A percentile compares a stretch with the other conserved stretches of the same genome.
Evolutionary conservation across 148 eudicot species (phyloP).

Genomic region (Rhododendron kiyosumense): DNA sequence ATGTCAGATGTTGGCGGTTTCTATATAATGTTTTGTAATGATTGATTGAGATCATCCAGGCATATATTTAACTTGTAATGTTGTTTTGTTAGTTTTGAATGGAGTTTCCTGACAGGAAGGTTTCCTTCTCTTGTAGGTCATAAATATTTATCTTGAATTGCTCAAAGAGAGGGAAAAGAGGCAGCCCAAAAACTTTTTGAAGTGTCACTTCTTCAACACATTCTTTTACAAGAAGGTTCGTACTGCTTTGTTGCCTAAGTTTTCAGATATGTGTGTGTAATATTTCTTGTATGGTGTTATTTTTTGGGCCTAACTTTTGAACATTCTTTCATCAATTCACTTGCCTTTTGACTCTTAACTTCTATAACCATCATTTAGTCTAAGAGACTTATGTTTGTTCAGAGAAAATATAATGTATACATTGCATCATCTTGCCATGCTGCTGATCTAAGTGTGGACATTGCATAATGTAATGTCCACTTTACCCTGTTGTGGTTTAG

Average conservation of each 20-base stretch:
- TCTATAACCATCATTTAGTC: not conserved
- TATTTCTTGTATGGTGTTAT: not conserved
- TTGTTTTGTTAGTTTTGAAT: not conserved
- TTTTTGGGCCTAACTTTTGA: not conserved
- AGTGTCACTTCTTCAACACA: constrained; percentile 94
- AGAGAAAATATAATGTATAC: not conserved
- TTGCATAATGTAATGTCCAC: not conserved
- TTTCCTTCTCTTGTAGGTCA: constrained; percentile 53
- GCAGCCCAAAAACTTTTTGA: constrained; percentile 76
- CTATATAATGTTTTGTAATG: not conserved
- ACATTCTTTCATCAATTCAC: not conserved
- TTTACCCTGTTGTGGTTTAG: not conserved
- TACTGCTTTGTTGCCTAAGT: constrained; percentile 7
- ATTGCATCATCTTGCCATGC: not conserved
- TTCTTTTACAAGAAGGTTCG: constrained; percentile 97
- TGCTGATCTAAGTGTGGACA: not conserved
- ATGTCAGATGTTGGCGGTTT: not conserved
- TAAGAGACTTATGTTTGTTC: not conserved
- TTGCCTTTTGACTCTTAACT: not conserved
- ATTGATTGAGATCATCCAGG: not conserved
- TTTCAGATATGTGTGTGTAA: not conserved
- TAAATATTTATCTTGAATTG: constrained; percentile 77
- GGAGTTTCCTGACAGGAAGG: constrained; percentile 6
- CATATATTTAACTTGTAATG: constrained; percentile 1
- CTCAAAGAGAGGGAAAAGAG: constrained; percentile 93